Conservation (phyloP, 768 basidiomycete genomes). For the Multifurca ochricompacta region DNA sequence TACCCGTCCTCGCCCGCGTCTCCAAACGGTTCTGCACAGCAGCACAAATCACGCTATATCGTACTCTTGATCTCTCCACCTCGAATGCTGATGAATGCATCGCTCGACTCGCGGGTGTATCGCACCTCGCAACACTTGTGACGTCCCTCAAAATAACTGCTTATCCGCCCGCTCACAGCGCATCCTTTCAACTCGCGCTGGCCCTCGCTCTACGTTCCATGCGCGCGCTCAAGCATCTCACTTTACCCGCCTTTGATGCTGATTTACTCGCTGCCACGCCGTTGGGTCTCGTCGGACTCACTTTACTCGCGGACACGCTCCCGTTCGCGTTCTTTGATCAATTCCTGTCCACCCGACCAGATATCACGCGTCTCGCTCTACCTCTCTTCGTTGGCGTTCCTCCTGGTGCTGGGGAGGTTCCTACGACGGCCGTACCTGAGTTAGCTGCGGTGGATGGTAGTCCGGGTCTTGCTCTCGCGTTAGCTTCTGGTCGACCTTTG, state of each 20-base stretch:
- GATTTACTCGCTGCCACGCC: slow-evolving; percentile 24
- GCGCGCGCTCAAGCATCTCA: slow-evolving; percentile 25
- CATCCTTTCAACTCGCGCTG: slow-evolving; percentile 21
- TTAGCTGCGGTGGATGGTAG: slow-evolving; percentile 24
- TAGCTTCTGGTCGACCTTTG: slow-evolving; percentile 27
- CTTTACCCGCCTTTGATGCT: slow-evolving; percentile 24
- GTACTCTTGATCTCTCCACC: slow-evolving; percentile 21
- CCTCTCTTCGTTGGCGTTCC: slow-evolving; percentile 12
- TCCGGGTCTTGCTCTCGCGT: slow-evolving; percentile 22
- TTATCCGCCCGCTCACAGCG: slow-evolving; percentile 11
- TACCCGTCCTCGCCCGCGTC: slow-evolving; percentile 23
- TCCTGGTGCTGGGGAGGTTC: slow-evolving; percentile 11
- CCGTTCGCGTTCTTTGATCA: slow-evolving; percentile 22
- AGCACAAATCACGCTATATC: slow-evolving; percentile 24
- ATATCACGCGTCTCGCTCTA: slow-evolving; percentile 12
- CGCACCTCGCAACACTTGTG: slow-evolving; percentile 25
- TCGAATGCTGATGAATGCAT: slow-evolving; percentile 22
- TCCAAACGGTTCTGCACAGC: slow-evolving; percentile 24
- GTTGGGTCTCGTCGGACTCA: slow-evolving; percentile 22
- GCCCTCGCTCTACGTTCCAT: slow-evolving; percentile 29
- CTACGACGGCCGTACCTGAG: slow-evolving; percentile 9
- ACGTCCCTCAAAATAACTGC: slow-evolving; percentile 21
- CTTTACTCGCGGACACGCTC: slow-evolving; percentile 23
- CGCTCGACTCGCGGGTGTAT: slow-evolving; percentile 21
- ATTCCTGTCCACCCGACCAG: slow-evolving; percentile 25